Evolutionary conservation across 208 protist species (phyloP).

Genomic region (Wallacemonas sp.): DNA sequence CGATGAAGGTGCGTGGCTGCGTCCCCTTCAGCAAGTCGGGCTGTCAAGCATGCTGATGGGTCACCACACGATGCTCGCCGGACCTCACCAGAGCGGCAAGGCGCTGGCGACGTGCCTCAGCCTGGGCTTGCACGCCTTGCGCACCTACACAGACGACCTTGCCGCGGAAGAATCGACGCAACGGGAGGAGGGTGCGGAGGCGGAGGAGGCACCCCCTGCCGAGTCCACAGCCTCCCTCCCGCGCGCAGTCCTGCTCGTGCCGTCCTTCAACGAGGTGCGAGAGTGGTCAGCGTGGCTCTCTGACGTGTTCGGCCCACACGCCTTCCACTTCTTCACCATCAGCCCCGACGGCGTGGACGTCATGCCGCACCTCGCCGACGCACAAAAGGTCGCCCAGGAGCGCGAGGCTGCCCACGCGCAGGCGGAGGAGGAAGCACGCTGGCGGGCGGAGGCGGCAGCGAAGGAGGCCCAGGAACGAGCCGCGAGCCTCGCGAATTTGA

Average conservation of each 20-base stretch:
- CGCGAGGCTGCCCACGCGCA: not conserved
- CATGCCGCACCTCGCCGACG: not conserved
- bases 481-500: not conserved
- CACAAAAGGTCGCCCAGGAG: not conserved
- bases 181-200: slow-evolving; percentile 7
- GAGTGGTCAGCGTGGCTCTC: slow-evolving; percentile 38
- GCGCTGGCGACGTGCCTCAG: slow-evolving; percentile 48
- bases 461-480: not conserved
- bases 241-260: slow-evolving; percentile 48
- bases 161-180: not conserved
- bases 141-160: not conserved
- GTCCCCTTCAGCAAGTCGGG: slow-evolving; percentile 52
- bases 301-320: slow-evolving; percentile 52
- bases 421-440: slow-evolving; percentile 3
- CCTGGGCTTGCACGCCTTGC: slow-evolving; percentile 20
- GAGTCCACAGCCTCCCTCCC: slow-evolving; percentile 10
- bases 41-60: slow-evolving; percentile 64
- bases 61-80: slow-evolving; percentile 59
- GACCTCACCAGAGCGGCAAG: slow-evolving; percentile 56
- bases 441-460: not conserved
- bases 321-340: slow-evolving; percentile 50
- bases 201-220: not conserved
- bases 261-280: slow-evolving; percentile 34
- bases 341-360: not conserved
- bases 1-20: slow-evolving; percentile 9